phyloP scores from a whole-genome alignment of 2,329 filamentous ascomycete species.

The Phyllosticta citribraziliensis region DNA sequence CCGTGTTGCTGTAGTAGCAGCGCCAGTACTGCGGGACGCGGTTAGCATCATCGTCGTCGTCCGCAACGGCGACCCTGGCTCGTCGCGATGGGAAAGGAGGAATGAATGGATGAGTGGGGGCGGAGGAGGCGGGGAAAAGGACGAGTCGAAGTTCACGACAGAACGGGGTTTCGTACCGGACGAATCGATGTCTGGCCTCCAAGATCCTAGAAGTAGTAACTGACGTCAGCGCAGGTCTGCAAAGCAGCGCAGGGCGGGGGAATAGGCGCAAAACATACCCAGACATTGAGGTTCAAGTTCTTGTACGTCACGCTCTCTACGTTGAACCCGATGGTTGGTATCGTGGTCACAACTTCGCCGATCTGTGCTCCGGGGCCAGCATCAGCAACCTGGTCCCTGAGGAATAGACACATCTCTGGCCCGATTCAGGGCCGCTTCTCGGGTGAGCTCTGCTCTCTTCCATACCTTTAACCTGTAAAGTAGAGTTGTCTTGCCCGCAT shows the following conservation, averaged over 20 bases:
- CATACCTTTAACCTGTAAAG: slow-evolving; percentile 87
- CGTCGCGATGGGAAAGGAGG: not conserved
- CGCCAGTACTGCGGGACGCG: slow-evolving; percentile 61
- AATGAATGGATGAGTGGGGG: not conserved
- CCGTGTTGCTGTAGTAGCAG: slow-evolving; percentile 98
- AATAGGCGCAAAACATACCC: slow-evolving; percentile 49
- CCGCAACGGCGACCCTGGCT: not conserved
- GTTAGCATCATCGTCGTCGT: not conserved
- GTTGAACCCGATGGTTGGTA: slow-evolving; percentile 98
- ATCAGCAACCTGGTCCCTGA: slow-evolving; percentile 1
- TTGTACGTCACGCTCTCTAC: slow-evolving; percentile 98
- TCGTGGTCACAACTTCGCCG: slow-evolving; percentile 96
- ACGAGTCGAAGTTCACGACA: not conserved
- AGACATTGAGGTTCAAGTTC: slow-evolving; percentile 97
- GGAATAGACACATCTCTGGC: not conserved
- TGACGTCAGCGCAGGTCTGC: not conserved
- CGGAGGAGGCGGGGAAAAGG: not conserved
- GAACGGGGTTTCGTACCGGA: slow-evolving; percentile 35
- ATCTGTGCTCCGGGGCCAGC: slow-evolving; percentile 48
- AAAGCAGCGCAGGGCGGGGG: not conserved
- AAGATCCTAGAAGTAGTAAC: slow-evolving; percentile 53
- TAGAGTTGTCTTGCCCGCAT: slow-evolving; percentile 95
- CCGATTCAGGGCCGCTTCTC: not conserved
- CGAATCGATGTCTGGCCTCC: slow-evolving; percentile 98
- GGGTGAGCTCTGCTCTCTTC: not conserved